Evolutionary conservation across 495 filamentous ascomycete species (phyloP).

Genomic region (Aspergillus sclerotiicarbonarius): DNA sequence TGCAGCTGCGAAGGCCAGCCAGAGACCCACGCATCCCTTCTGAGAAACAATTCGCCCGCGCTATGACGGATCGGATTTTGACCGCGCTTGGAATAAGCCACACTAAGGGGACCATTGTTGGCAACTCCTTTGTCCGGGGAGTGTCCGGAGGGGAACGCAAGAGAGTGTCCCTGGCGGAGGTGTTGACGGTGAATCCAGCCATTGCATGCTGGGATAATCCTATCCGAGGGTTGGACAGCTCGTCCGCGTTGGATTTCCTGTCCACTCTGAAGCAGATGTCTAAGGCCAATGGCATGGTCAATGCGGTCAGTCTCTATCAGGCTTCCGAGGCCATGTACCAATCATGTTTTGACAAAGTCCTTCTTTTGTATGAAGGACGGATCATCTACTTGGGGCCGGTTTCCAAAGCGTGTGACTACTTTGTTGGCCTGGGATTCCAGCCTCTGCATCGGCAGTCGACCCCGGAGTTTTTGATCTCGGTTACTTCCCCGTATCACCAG

Average conservation of each 20-base stretch:
- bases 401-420: conserved; percentile 67
- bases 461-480: conserved; percentile 79
- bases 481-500: conserved; percentile 67
- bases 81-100: too few species aligned
- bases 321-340: conserved; percentile 80
- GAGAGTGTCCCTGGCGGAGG: conserved; percentile 74
- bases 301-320: too few species aligned
- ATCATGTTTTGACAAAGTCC: conserved; percentile 82
- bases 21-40: too few species aligned
- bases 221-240: conserved; percentile 77
- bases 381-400: conserved; percentile 79
- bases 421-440: conserved; percentile 79
- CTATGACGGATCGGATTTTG: too few species aligned
- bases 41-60: too few species aligned
- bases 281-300: conserved; percentile 73
- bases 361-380: conserved; percentile 74
- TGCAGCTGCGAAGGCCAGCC: too few species aligned
- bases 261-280: conserved; percentile 77
- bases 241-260: conserved; percentile 68
- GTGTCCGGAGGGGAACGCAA: conserved; percentile 68
- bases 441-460: conserved; percentile 75
- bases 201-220: conserved; percentile 82
- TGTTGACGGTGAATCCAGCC: conserved; percentile 67
- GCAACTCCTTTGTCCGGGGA: conserved; percentile 64
- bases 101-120: conserved; percentile 24